phyloP scores from a whole-genome alignment of 345 rosid species.

The Eucalyptus erythrocorys region DNA sequence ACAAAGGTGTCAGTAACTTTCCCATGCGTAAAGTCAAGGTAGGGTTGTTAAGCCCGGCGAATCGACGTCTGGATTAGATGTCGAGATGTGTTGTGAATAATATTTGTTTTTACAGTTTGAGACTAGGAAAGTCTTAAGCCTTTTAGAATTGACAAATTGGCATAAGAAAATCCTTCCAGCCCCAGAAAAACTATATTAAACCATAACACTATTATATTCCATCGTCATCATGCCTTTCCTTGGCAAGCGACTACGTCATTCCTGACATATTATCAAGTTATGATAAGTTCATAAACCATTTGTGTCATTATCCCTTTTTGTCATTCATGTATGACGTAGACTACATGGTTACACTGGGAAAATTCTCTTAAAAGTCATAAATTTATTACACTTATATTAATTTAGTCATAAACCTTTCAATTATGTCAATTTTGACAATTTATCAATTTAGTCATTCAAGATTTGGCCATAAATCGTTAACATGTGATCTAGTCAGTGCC shows the following conservation, averaged over 20 bases:
- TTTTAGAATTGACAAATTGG: background rate
- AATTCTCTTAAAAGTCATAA: background rate
- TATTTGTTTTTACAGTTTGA: background rate
- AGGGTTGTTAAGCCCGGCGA: background rate
- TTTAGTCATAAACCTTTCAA: background rate
- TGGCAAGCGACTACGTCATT: background rate
- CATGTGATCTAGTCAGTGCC: background rate
- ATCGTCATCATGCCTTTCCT: background rate
- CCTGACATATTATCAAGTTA: background rate
- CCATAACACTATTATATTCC: background rate
- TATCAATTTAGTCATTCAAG: background rate
- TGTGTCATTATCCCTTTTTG: background rate
- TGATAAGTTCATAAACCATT: background rate
- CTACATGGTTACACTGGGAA: background rate
- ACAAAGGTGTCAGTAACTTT: background rate
- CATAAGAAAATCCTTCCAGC: background rate
- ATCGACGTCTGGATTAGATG: background rate
- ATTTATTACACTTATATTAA: background rate
- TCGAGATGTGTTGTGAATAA: background rate
- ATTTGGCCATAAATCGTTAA: fast-evolving
- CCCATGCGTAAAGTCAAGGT: background rate
- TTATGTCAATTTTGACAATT: background rate
- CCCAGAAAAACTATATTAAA: background rate
- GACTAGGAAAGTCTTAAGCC: background rate
- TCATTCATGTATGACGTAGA: background rate